Conservation (phyloP, 176 grass and related monocot species). For the Aegilops bicornis region DNA sequence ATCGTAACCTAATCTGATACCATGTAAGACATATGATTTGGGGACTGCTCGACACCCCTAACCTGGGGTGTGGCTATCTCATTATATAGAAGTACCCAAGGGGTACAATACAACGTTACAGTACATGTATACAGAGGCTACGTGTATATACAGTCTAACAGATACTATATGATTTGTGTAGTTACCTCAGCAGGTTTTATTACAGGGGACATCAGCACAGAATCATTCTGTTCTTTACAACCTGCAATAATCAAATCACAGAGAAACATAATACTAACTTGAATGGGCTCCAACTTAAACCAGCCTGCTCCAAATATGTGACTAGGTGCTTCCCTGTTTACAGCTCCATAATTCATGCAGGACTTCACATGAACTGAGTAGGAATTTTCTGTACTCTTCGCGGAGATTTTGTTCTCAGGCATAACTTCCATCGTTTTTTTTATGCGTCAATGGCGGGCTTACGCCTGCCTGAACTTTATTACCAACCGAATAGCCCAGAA, state of each 20-base stretch:
- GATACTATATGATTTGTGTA: background rate
- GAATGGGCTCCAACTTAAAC: background rate
- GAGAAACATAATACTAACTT: background rate
- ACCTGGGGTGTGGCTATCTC: no score
- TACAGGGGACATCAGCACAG: background rate
- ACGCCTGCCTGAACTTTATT: no score
- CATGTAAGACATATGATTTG: no score
- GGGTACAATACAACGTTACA: no score
- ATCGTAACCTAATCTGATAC: no score
- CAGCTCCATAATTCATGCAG: background rate
- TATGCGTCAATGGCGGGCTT: no score
- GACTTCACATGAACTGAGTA: background rate
- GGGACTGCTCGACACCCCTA: no score
- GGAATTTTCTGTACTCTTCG: background rate
- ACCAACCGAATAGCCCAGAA: no score
- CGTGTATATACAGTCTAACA: no score
- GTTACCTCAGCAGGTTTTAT: background rate
- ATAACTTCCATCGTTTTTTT: background rate
- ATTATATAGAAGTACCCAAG: no score
- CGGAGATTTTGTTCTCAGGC: background rate
- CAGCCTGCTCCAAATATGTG: background rate
- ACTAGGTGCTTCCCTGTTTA: background rate
- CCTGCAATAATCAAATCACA: background rate
- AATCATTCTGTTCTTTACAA: conserved; percentile 10
- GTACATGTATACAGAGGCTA: no score